Conservation (phyloP, 352 stramenopile genomes). For the Stramenopiles sp. region DNA sequence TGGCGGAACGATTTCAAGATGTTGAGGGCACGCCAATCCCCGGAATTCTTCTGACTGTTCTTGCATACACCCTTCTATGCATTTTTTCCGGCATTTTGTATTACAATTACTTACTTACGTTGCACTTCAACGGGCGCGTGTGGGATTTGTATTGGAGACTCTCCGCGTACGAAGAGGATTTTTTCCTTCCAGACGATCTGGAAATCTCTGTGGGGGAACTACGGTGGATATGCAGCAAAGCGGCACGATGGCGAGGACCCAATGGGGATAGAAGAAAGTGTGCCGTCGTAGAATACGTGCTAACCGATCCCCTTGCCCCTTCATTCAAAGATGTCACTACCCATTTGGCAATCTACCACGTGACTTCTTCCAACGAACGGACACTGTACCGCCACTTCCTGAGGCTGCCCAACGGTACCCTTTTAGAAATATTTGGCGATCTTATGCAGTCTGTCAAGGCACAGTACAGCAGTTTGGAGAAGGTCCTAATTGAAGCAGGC, state of each 20-base stretch:
- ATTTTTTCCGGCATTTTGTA: conserved; percentile 34
- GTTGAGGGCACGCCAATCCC: conserved; percentile 49
- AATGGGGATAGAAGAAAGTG: conserved; percentile 41
- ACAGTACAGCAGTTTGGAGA: no score
- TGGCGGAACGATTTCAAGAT: conserved; percentile 47
- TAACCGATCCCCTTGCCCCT: conserved; percentile 42
- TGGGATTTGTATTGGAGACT: conserved; percentile 56
- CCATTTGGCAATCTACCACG: conserved; percentile 54
- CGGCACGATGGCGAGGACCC: conserved; percentile 35
- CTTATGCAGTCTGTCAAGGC: no score
- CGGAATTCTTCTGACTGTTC: conserved; percentile 44
- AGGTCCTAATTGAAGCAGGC: no score
- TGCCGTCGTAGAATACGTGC: conserved; percentile 49
- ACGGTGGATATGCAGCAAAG: conserved; percentile 35
- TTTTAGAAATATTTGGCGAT: conserved; percentile 61
- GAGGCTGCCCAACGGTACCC: conserved; percentile 45
- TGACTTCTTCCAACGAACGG: conserved; percentile 33
- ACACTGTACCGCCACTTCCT: conserved; percentile 63
- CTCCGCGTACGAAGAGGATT: conserved; percentile 38
- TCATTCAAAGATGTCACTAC: conserved; percentile 41
- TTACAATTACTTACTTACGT: conserved; percentile 51
- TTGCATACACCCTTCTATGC: conserved; percentile 42
- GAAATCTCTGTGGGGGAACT: conserved; percentile 53
- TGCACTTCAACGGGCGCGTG: conserved; percentile 69
- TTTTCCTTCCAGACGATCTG: conserved; percentile 64